A percentile compares a stretch with the other conserved stretches of the same genome.
Conservation (phyloP, 495 filamentous ascomycete species). For the Pyrenula aspistea region DNA sequence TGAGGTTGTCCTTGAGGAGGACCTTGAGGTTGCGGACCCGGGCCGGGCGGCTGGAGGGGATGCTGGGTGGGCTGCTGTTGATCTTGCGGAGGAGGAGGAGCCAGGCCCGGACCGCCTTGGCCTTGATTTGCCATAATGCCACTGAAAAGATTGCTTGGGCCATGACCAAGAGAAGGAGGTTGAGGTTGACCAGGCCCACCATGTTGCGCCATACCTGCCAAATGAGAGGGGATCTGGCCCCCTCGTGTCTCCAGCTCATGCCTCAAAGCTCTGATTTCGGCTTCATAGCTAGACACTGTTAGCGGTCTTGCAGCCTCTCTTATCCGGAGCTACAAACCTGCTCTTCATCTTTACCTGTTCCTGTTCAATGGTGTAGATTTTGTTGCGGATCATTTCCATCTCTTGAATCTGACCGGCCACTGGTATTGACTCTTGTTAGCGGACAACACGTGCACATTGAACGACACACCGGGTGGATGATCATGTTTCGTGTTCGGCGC, state of each 20-base stretch:
- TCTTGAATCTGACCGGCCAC: constrained; percentile 81
- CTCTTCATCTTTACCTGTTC: constrained; percentile 73
- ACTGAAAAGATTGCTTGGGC: constrained; percentile 82
- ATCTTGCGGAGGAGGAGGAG: constrained; percentile 64
- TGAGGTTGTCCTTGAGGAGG: constrained; percentile 49
- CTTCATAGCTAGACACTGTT: constrained; percentile 74
- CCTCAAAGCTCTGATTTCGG: constrained; percentile 72
- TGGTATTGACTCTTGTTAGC: constrained; percentile 21
- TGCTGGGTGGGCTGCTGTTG: constrained; percentile 41
- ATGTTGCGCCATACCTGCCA: constrained; percentile 53
- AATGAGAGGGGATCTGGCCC: constrained; percentile 53
- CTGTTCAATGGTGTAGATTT: constrained; percentile 83
- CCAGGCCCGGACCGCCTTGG: constrained; percentile 75
- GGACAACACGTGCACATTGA: neutral
- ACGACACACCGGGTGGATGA: no score
- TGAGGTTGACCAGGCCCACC: constrained; percentile 69
- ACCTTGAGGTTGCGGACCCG: constrained; percentile 44
- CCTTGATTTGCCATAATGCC: constrained; percentile 90
- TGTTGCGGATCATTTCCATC: constrained; percentile 83
- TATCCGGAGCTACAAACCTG: constrained; percentile 49
- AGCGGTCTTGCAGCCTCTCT: constrained; percentile 79
- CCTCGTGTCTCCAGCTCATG: constrained; percentile 84
- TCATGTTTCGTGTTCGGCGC: no score
- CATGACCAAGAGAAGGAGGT: constrained; percentile 80
- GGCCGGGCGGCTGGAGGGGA: constrained; percentile 46